A percentile compares a stretch with the other conserved stretches of the same genome.
These are phyloP conservation scores for Apiotrichum montevideense DNA, from an alignment of 1,284 basidiomycete genomes.

Conservation along the genomic window DNA sequence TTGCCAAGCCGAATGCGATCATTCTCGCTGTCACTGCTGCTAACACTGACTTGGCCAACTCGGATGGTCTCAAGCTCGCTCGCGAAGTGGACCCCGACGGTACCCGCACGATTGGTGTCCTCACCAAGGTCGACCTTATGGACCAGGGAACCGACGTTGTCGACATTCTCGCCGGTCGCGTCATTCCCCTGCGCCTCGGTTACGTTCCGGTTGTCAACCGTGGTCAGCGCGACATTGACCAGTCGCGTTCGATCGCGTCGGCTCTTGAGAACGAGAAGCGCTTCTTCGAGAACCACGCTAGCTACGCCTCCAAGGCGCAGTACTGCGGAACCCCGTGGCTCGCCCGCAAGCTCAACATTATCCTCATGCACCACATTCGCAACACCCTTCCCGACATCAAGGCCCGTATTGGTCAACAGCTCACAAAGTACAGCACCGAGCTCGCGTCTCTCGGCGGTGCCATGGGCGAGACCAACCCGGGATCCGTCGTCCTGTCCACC, in stretches of 20 bases:
- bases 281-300: slow-evolving; percentile 89
- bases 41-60: slow-evolving; percentile 96
- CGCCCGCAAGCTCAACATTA: slow-evolving; percentile 94
- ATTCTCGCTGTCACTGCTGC: slow-evolving; percentile 94
- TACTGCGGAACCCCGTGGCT: slow-evolving; percentile 98
- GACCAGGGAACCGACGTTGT: slow-evolving; percentile 96
- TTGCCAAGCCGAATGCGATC: slow-evolving; percentile 74
- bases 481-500: slow-evolving; percentile 81
- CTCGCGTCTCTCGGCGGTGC: slow-evolving; percentile 79
- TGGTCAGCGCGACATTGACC: slow-evolving; percentile 93
- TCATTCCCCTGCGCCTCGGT: slow-evolving; percentile 86
- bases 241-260: slow-evolving; percentile 69
- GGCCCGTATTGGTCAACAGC: slow-evolving; percentile 76
- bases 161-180: slow-evolving; percentile 93
- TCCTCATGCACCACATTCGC: slow-evolving; percentile 97
- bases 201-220: slow-evolving; percentile 97
- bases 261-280: slow-evolving; percentile 84
- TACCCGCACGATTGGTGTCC: slow-evolving; percentile 87
- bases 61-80: slow-evolving; percentile 93
- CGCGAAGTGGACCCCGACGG: slow-evolving; percentile 96
- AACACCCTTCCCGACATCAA: slow-evolving; percentile 96
- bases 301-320: slow-evolving; percentile 86
- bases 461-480: slow-evolving; percentile 75
- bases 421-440: slow-evolving; percentile 80
- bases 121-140: slow-evolving; percentile 98